phyloP scores from a whole-genome alignment of 2,329 filamentous ascomycete species.

The Catunica adiposa region DNA sequence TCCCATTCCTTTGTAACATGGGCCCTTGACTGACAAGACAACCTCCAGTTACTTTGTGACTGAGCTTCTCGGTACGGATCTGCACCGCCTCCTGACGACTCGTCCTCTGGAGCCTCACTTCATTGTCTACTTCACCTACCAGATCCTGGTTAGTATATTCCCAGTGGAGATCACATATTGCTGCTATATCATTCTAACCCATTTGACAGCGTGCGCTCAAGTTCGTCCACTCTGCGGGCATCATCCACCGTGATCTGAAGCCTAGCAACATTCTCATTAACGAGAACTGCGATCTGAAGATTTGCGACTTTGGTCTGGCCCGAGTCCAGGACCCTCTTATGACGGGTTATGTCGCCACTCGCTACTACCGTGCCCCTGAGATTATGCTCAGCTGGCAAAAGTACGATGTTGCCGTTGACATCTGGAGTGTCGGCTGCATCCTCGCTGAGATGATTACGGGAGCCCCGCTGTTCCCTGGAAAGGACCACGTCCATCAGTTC shows the following conservation, averaged over 20 bases:
- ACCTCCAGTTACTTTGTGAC: slow-evolving; percentile 78
- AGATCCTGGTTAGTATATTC: slow-evolving; percentile 57
- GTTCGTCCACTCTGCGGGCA: slow-evolving; percentile 96
- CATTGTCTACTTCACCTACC: slow-evolving; percentile 98
- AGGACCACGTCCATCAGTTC: slow-evolving; percentile 99
- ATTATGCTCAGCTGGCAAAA: slow-evolving; percentile 99
- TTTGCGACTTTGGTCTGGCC: slow-evolving; percentile 95
- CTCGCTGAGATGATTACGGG: slow-evolving; percentile 99
- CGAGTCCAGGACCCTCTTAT: slow-evolving; percentile 98
- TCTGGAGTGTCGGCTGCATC: slow-evolving; percentile 98
- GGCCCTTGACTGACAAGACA: slow-evolving; percentile 15
- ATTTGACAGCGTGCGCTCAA: slow-evolving; percentile 68
- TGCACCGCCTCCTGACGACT: slow-evolving; percentile 88
- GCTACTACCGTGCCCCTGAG: slow-evolving; percentile 96
- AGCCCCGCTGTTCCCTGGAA: slow-evolving; percentile 94
- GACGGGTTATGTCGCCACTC: slow-evolving; percentile 96
- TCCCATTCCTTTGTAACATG: not conserved
- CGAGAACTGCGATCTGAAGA: slow-evolving; percentile 98
- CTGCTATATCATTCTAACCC: not conserved
- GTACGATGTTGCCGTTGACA: slow-evolving; percentile 97
- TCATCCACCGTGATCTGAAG: slow-evolving; percentile 94
- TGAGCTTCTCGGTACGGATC: slow-evolving; percentile 87
- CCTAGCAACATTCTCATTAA: slow-evolving; percentile 98
- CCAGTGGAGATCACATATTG: not conserved
- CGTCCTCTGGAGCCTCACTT: slow-evolving; percentile 97